Percentiles rank a stretch among this genome's conserved stretches.
These are phyloP conservation scores for Penicillium daleae DNA, from an alignment of 495 filamentous ascomycete species.

Conservation along the genomic window DNA sequence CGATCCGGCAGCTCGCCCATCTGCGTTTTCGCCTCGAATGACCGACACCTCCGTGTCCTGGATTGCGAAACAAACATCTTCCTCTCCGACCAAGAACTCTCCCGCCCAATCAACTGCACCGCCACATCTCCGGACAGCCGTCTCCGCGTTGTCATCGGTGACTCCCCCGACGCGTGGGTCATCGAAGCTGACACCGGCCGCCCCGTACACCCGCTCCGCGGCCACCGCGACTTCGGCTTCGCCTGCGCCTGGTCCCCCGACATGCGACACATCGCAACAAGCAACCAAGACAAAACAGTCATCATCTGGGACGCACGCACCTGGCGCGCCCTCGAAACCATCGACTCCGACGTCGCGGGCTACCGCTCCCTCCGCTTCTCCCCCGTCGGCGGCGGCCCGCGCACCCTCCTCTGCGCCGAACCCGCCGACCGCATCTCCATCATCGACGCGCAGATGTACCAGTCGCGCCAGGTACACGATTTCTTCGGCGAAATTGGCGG, in stretches of 20 bases:
- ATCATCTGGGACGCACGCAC: constrained; percentile 86
- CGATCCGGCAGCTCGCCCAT: constrained; percentile 64
- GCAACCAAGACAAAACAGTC: constrained; percentile 83
- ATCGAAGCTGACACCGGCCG: constrained; percentile 66
- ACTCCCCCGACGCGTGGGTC: constrained; percentile 60
- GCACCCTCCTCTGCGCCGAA: constrained; percentile 78
- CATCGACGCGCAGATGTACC: constrained; percentile 72
- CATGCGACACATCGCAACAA: constrained; percentile 85
- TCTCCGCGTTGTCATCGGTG: constrained; percentile 77
- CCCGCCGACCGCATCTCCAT: constrained; percentile 82
- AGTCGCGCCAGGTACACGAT: constrained; percentile 72
- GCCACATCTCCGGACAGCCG: constrained; percentile 78
- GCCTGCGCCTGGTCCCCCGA: constrained; percentile 91
- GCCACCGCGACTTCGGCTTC: constrained; percentile 84
- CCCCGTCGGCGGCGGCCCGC: constrained; percentile 72
- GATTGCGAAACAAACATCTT: constrained; percentile 73
- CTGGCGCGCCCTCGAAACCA: constrained; percentile 64
- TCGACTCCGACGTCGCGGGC: constrained; percentile 77
- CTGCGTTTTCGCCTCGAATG: constrained; percentile 84
- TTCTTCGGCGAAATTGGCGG: constrained; percentile 89
- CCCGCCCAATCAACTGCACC: constrained; percentile 81
- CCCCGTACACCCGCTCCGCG: constrained; percentile 58
- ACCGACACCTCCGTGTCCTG: constrained; percentile 72
- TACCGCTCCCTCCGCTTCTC: constrained; percentile 81
- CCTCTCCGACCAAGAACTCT: constrained; percentile 60